A percentile compares a stretch with the other conserved stretches of the same genome.
Conservation (phyloP, 345 rosid genomes). For the Euclidium syriacum region DNA sequence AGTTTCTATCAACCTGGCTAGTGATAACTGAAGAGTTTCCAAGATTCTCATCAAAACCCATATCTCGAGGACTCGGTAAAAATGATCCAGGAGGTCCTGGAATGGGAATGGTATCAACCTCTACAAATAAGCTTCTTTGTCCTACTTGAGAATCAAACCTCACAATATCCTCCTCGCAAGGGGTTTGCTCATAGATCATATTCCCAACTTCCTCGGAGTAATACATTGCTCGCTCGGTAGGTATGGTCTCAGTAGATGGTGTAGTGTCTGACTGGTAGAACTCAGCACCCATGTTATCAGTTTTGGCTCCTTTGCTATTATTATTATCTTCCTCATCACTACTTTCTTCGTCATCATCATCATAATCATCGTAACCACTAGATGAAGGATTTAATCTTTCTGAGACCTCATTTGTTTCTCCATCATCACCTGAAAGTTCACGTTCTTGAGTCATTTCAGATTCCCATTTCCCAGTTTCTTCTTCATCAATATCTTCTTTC, state of each 20-base stretch:
- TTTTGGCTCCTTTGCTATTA: neutral
- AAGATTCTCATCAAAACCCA: constrained; percentile 82
- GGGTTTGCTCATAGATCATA: constrained; percentile 31
- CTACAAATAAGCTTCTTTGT: constrained; percentile 52
- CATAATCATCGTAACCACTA: constrained; percentile 26
- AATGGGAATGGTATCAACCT: constrained; percentile 89
- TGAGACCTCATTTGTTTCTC: constrained; percentile 32
- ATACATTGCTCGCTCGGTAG: constrained; percentile 43
- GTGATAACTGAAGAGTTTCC: constrained; percentile 88
- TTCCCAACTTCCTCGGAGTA: constrained; percentile 45
- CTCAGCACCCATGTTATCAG: constrained; percentile 9
- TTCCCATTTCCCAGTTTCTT: constrained; percentile 34
- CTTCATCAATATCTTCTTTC: constrained; percentile 36
- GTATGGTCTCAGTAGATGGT: constrained; percentile 40
- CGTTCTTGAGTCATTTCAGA: constrained; percentile 40
- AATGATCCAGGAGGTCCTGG: constrained; percentile 99
- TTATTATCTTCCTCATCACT: constrained; percentile 24
- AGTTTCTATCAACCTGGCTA: constrained; percentile 67
- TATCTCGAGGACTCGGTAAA: constrained; percentile 90
- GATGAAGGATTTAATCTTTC: constrained; percentile 25
- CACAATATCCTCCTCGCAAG: constrained; percentile 28
- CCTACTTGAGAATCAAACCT: constrained; percentile 44
- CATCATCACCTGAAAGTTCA: constrained; percentile 31
- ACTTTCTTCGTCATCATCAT: constrained; percentile 29
- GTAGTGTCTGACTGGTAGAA: constrained; percentile 36